phyloP scores from a whole-genome alignment of 208 protist species.

The Vickermania spadyakhi region DNA sequence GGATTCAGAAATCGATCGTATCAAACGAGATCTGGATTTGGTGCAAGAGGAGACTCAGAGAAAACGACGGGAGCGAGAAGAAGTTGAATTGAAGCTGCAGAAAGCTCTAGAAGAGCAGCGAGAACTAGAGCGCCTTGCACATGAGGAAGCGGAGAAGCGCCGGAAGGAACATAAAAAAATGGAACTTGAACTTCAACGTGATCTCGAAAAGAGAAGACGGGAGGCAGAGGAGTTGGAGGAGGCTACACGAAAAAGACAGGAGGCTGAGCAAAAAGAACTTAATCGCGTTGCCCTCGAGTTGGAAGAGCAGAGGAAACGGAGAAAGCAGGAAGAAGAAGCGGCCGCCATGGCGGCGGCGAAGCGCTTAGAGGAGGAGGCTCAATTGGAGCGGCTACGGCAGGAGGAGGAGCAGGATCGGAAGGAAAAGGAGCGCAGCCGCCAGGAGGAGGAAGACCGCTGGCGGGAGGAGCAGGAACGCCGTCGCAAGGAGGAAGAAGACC shows the following conservation, averaged over 20 bases:
- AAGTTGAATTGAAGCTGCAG: background rate
- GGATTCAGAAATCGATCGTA: background rate
- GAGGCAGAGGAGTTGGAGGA: background rate
- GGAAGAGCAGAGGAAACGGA: background rate
- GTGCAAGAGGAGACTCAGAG: background rate
- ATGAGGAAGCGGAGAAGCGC: background rate
- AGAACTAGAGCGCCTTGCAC: background rate
- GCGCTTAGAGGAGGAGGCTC: background rate
- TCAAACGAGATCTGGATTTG: background rate
- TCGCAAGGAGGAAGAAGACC: background rate
- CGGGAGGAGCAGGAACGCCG: slow-evolving; percentile 2
- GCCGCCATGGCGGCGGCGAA: background rate
- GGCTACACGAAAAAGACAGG: background rate
- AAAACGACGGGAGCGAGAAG: background rate
- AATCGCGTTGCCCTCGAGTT: background rate
- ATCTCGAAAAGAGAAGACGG: background rate
- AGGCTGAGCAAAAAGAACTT: background rate
- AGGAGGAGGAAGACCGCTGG: slow-evolving; percentile 1
- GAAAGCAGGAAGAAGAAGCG: background rate
- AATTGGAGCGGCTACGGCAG: background rate
- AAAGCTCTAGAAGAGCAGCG: background rate
- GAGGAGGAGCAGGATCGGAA: background rate
- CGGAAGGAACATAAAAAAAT: too few species aligned
- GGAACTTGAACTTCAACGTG: background rate
- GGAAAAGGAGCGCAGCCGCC: background rate